These are phyloP conservation scores for Microcera coccophila DNA, from an alignment of 2,329 filamentous ascomycete species.

Conservation along the genomic window DNA sequence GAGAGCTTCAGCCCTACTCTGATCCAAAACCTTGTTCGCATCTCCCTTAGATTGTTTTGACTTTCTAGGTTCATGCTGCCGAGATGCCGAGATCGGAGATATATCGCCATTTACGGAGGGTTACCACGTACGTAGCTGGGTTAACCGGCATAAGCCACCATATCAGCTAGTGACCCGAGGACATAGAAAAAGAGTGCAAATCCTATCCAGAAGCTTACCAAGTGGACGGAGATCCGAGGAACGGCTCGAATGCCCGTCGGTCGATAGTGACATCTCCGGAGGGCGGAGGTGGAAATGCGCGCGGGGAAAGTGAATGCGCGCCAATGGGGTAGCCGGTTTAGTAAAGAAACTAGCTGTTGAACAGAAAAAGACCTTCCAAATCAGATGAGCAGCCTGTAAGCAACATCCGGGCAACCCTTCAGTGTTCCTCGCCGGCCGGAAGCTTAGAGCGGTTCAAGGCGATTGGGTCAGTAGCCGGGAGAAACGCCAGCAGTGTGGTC, in stretches of 20 bases:
- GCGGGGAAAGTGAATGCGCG: conserved; percentile 19
- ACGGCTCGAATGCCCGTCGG: conserved; percentile 5
- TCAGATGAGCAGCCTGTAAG: conserved; percentile 12
- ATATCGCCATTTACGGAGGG: conserved; percentile 3
- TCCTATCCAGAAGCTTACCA: background rate
- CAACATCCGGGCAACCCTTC: no score
- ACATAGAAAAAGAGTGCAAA: background rate
- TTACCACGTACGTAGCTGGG: no score
- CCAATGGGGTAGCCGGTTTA: conserved; percentile 24
- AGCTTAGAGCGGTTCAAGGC: conserved; percentile 1
- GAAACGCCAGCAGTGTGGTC: conserved; percentile 4
- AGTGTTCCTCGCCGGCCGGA: background rate
- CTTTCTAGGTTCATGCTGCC: conserved; percentile 19
- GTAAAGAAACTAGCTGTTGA: conserved; percentile 17
- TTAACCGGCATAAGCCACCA: conserved; percentile 9
- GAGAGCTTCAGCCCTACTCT: background rate
- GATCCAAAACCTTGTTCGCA: conserved; percentile 1
- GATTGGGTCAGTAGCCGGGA: conserved; percentile 3
- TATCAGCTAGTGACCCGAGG: background rate
- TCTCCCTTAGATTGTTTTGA: conserved; percentile 10
- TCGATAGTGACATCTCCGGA: conserved; percentile 14
- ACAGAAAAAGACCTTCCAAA: conserved; percentile 8
- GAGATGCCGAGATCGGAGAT: conserved; percentile 26
- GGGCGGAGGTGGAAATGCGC: conserved; percentile 6
- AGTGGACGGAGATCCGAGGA: conserved; percentile 4